Evolutionary conservation across 768 basidiomycete genomes (phyloP).

Genomic region (Tulasnella sp.): DNA sequence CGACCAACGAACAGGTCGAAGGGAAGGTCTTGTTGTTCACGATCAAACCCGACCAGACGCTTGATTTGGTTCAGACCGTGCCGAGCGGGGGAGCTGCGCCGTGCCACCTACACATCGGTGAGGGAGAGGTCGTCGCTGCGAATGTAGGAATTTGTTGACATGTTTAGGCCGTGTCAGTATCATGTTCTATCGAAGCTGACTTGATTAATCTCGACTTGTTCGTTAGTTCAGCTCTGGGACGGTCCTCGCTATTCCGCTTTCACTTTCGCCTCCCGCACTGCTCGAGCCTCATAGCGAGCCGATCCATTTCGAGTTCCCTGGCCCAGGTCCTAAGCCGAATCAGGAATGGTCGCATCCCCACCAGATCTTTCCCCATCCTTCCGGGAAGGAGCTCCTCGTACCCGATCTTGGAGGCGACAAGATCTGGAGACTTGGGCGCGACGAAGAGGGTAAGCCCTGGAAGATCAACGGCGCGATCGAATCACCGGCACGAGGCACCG

Average conservation of each 20-base stretch:
- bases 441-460: slow-evolving; percentile 35
- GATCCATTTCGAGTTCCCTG: slow-evolving; percentile 31
- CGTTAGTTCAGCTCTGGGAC: slow-evolving; percentile 58
- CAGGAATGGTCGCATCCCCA: slow-evolving; percentile 72
- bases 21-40: slow-evolving; percentile 52
- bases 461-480: slow-evolving; percentile 30
- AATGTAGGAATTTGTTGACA: slow-evolving; percentile 75
- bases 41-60: slow-evolving; percentile 41
- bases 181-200: not conserved
- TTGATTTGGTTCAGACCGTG: slow-evolving; percentile 37
- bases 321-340: slow-evolving; percentile 47
- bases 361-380: slow-evolving; percentile 45
- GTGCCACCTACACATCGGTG: slow-evolving; percentile 49
- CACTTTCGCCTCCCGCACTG: slow-evolving; percentile 38
- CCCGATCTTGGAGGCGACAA: slow-evolving; percentile 69
- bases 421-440: slow-evolving; percentile 45
- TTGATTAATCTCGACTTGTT: slow-evolving; percentile 8
- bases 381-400: slow-evolving; percentile 50
- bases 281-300: slow-evolving; percentile 21
- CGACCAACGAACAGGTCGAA: slow-evolving; percentile 55
- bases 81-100: slow-evolving; percentile 50
- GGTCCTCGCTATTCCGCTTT: slow-evolving; percentile 45
- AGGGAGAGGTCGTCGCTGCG: slow-evolving; percentile 49
- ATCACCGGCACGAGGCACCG: too few relatives aligned
- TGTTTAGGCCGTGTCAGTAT: not conserved